These are phyloP conservation scores for Penicillium egyptiacum DNA, from an alignment of 495 filamentous ascomycete genomes.

Conservation along the genomic window DNA sequence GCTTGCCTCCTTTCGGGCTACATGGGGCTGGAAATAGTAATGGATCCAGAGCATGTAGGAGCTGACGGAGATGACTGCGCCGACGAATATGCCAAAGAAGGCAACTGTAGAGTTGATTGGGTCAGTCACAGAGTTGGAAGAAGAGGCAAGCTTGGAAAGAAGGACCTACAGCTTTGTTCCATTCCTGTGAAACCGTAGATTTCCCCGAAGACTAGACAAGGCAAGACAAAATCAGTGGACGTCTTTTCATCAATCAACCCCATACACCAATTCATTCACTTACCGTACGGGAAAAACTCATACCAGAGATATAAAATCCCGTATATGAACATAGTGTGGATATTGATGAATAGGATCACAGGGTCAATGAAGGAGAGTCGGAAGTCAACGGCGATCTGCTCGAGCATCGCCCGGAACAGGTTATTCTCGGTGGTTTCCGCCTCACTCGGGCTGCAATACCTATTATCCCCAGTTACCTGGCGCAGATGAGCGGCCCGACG, in stretches of 20 bases:
- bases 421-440: background rate
- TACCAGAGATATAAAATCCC: constrained; percentile 19
- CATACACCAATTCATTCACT: background rate
- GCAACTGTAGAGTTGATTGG: constrained; percentile 11
- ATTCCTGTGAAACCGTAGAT: constrained; percentile 6
- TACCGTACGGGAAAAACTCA: constrained; percentile 21
- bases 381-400: constrained; percentile 13
- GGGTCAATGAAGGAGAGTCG: constrained; percentile 18
- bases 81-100: constrained; percentile 17
- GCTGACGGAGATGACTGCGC: constrained; percentile 8
- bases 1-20: background rate
- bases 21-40: constrained; percentile 14
- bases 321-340: constrained; percentile 20
- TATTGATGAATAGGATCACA: constrained; percentile 20
- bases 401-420: background rate
- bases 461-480: constrained; percentile 1
- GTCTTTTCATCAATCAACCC: too few relatives aligned
- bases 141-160: too few relatives aligned
- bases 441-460: background rate
- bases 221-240: too few relatives aligned
- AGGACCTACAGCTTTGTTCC: too few relatives aligned
- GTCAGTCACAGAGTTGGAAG: constrained; percentile 10
- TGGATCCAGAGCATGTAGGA: constrained; percentile 14
- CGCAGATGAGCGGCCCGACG: constrained; percentile 49
- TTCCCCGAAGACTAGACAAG: constrained; percentile 16